Evolutionary conservation across 768 basidiomycete species (phyloP).

Genomic region (Lactarius vividus): DNA sequence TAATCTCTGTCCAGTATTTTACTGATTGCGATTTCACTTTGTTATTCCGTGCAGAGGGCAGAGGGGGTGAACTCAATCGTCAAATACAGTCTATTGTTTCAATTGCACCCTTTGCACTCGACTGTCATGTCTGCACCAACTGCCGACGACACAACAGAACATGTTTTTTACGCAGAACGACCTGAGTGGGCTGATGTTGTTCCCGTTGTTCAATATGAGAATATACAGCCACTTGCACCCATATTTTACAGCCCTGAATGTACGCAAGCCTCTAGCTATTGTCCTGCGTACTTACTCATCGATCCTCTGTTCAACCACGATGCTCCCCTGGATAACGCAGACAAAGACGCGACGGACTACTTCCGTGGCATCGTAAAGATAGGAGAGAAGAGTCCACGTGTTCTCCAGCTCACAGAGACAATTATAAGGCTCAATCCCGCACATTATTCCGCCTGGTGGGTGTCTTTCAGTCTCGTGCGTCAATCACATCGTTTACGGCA

Average conservation of each 20-base stretch:
- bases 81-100: constrained; percentile 9
- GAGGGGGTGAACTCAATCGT: neutral
- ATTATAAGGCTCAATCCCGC: constrained; percentile 92
- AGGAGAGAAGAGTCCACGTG: constrained; percentile 77
- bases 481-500: constrained; percentile 3
- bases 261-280: constrained; percentile 40
- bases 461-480: constrained; percentile 10
- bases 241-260: constrained; percentile 92
- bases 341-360: constrained; percentile 90
- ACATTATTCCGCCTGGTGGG: constrained; percentile 95
- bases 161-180: constrained; percentile 53
- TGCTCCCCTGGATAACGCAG: constrained; percentile 40
- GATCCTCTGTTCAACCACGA: constrained; percentile 12
- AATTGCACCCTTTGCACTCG: neutral
- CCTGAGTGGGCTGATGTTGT: constrained; percentile 78
- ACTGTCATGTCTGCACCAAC: constrained; percentile 14
- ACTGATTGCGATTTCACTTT: constrained; percentile 1
- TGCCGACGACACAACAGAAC: constrained; percentile 6
- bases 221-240: constrained; percentile 74
- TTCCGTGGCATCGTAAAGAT: constrained; percentile 80
- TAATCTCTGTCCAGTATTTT: constrained; percentile 9
- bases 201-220: constrained; percentile 81
- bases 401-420: constrained; percentile 81
- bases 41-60: neutral
- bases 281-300: constrained; percentile 27